Percentiles rank a stretch among this genome's conserved stretches.
phyloP scores from a whole-genome alignment of 495 filamentous ascomycete species.

The Penicillium pulvis region DNA sequence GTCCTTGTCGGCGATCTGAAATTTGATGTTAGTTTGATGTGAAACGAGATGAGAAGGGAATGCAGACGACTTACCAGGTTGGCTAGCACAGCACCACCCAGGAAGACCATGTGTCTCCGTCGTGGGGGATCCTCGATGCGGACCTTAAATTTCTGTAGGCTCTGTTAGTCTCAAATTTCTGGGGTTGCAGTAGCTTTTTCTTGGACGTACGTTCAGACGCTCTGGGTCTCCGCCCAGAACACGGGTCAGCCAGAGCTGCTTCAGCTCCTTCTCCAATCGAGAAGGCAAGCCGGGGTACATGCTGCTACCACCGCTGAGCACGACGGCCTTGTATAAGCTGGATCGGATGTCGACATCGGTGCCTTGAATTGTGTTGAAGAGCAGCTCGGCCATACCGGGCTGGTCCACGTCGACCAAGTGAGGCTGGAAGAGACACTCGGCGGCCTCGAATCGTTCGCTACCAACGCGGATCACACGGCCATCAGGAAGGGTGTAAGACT shows the following conservation, averaged over 20 bases:
- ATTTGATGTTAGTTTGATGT: conserved; percentile 20
- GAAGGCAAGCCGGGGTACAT: conserved; percentile 98
- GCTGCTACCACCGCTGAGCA: conserved; percentile 92
- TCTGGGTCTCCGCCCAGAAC: conserved; percentile 89
- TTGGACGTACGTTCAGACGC: conserved; percentile 68
- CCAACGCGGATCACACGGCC: conserved; percentile 94
- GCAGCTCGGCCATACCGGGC: conserved; percentile 91
- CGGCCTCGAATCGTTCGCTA: conserved; percentile 95
- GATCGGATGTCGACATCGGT: conserved; percentile 93
- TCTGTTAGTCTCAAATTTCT: conserved; percentile 20
- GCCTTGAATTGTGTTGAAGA: conserved; percentile 97
- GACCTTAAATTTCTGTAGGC: conserved; percentile 90
- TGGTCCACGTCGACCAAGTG: conserved; percentile 98
- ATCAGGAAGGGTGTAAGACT: conserved; percentile 95
- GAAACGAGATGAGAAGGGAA: background rate
- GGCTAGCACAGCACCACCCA: conserved; percentile 93
- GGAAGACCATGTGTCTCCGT: conserved; percentile 97
- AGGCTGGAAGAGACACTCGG: conserved; percentile 98
- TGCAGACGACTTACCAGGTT: conserved; percentile 69
- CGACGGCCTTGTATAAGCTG: conserved; percentile 94
- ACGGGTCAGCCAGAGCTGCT: conserved; percentile 95
- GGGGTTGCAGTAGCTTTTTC: background rate
- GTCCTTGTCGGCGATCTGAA: conserved; percentile 91
- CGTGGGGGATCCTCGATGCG: conserved; percentile 97
- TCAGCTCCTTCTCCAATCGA: conserved; percentile 95